Conservation (phyloP, 805 yeast species). For the Isabelozyma heimii region DNA sequence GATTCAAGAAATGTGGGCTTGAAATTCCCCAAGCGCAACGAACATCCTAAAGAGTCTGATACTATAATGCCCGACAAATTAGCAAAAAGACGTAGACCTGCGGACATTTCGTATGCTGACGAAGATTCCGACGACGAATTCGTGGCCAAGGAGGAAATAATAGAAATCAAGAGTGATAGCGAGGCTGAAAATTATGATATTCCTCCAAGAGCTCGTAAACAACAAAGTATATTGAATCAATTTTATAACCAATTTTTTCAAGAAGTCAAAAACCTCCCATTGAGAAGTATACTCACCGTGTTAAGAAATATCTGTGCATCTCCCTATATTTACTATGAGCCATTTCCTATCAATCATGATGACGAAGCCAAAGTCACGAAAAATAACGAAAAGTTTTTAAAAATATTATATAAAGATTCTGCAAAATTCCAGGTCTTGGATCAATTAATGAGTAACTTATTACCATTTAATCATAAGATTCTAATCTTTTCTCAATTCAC, state of each 20-base stretch:
- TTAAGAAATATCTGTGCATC: constrained; percentile 81
- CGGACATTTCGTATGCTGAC: constrained; percentile 8
- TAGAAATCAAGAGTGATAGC: background rate
- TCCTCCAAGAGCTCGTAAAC: constrained; percentile 6
- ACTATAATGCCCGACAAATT: background rate
- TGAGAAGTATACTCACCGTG: constrained; percentile 78
- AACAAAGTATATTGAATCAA: constrained; percentile 9
- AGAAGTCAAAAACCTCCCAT: constrained; percentile 32
- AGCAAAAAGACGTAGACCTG: constrained; percentile 1
- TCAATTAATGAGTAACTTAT: constrained; percentile 54
- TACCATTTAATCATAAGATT: constrained; percentile 58
- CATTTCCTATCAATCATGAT: constrained; percentile 37
- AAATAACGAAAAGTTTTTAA: constrained; percentile 29
- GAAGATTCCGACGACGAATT: constrained; percentile 31
- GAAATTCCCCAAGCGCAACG: background rate
- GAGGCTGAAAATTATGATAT: background rate
- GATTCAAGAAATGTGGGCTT: constrained; percentile 12
- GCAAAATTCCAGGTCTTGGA: constrained; percentile 72
- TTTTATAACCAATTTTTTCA: constrained; percentile 11
- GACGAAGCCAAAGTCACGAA: constrained; percentile 23
- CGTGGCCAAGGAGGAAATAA: background rate
- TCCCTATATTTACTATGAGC: constrained; percentile 80
- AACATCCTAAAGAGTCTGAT: background rate
- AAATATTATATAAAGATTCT: constrained; percentile 47
- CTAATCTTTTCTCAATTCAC: constrained; percentile 88